A percentile compares a stretch with the other conserved stretches of the same genome.
Evolutionary conservation across 108 stramenopile species (phyloP).

Genomic region (Skeletonema costatum): DNA sequence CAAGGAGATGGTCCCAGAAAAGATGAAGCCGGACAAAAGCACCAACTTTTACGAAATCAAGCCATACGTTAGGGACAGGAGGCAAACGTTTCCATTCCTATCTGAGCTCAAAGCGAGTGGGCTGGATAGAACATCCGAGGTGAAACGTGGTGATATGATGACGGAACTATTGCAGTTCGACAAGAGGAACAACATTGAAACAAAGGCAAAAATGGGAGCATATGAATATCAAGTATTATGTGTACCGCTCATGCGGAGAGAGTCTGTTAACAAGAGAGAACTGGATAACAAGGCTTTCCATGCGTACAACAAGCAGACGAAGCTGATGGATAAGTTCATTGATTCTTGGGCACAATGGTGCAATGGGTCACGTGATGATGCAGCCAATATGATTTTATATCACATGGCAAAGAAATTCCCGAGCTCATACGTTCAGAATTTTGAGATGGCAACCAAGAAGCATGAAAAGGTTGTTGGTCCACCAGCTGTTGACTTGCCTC

Average conservation of each 20-base stretch:
- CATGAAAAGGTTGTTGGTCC: background rate
- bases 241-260: background rate
- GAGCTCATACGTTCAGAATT: constrained; percentile 1
- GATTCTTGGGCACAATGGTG: background rate
- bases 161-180: constrained; percentile 12
- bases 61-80: background rate
- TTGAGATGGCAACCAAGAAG: constrained; percentile 13
- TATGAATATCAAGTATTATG: background rate
- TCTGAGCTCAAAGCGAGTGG: background rate
- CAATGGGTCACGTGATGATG: background rate
- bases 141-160: background rate
- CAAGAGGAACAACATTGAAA: constrained; percentile 10
- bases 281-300: constrained; percentile 2
- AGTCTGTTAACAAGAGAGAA: constrained; percentile 9
- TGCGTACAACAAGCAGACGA: constrained; percentile 8
- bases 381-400: constrained; percentile 7
- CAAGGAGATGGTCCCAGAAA: background rate
- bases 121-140: background rate
- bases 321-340: constrained; percentile 5
- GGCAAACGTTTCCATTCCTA: constrained; percentile 9
- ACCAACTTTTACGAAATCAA: constrained; percentile 3
- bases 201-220: background rate
- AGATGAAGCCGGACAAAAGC: background rate
- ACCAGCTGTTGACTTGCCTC: background rate
- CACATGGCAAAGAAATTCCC: constrained; percentile 6